Evolutionary conservation across 805 yeast species (phyloP), one percentile per base, ranked within the genome.

Genomic region (Saturnispora hagleri): DNA sequence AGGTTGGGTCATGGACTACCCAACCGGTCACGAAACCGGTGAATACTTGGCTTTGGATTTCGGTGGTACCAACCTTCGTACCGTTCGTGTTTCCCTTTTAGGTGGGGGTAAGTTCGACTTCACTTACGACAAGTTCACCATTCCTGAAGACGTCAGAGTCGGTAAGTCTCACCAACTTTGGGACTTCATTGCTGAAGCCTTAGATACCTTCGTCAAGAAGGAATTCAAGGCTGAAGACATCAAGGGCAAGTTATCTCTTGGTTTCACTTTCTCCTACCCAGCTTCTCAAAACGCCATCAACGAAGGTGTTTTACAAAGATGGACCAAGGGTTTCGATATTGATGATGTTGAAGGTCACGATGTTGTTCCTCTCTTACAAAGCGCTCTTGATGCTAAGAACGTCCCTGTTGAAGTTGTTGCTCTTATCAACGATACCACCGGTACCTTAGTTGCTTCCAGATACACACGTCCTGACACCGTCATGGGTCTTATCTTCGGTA

Each of bases 241-340:
- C 59, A 75, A 79, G 31, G 68, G 70, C 17, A 75, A 77, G 48
- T 70, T 86, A 54, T 90, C 95, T 51, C 76, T 91, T 63, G 98
- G 99, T 47, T 91, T 91, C 79, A 91, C 98, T 38, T 91, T 91
- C 74, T 84, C 95, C 13, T 91, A 84, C 74, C 97, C 98, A 20
- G 86, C 87, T 42, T 73, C 85, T 42, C 99, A 91, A 72, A 68
- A 73, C 59, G 85, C 86, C 55, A 88, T 91, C 68, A 85, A 88
- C 74, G 75, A 78, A 60, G 99, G 98, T 69, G 66, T 85, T 51
- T 78, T 91, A 65, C 96, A 89, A 75, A 80, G 91, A 70, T 91
- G 98, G 98, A 91, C 98, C 57, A 91, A 91, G 74, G 99, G 98
- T 58, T 91, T 87, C 71, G 96, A 91, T 69, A 89, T 91, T 60